A percentile compares a stretch with the other conserved stretches of the same genome.
Conservation (phyloP, 805 yeast genomes). For the Suhomyces prunicola region DNA sequence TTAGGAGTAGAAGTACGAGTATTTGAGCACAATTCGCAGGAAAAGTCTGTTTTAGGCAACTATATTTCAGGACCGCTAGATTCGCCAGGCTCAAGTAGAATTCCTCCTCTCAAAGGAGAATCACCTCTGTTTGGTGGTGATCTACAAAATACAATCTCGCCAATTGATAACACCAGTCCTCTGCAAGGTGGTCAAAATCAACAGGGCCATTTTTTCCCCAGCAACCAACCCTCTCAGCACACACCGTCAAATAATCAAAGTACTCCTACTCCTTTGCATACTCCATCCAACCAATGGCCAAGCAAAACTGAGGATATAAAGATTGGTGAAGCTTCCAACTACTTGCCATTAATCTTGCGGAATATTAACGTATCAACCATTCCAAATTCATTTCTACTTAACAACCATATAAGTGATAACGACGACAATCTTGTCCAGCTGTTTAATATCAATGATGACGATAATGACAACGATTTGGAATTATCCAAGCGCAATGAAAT, state of each 20-base stretch:
- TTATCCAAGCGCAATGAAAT: constrained; percentile 28
- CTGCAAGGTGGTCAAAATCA: neutral
- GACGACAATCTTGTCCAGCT: constrained; percentile 15
- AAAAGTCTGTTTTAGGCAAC: neutral
- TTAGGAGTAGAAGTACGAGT: neutral
- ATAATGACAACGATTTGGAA: constrained; percentile 33
- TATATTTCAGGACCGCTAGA: constrained; percentile 14
- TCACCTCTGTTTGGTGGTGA: constrained; percentile 18
- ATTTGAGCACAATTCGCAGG: neutral
- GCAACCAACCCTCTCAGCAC: neutral
- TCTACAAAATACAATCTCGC: constrained; percentile 13
- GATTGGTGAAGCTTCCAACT: constrained; percentile 47
- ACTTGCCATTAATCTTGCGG: constrained; percentile 65
- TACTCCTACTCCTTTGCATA: constrained; percentile 1
- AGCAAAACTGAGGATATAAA: neutral
- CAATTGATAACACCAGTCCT: constrained; percentile 9
- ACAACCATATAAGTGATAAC: constrained; percentile 25
- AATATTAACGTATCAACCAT: constrained; percentile 61
- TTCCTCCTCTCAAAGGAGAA: constrained; percentile 13
- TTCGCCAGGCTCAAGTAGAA: constrained; percentile 15
- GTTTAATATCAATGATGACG: constrained; percentile 34
- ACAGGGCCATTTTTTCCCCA: neutral
- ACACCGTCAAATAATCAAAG: neutral
- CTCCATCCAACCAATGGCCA: neutral
- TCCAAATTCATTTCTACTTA: constrained; percentile 49